Evolutionary conservation across 305 asterid genomes (phyloP).

Genomic region (Petunia hybrid): DNA sequence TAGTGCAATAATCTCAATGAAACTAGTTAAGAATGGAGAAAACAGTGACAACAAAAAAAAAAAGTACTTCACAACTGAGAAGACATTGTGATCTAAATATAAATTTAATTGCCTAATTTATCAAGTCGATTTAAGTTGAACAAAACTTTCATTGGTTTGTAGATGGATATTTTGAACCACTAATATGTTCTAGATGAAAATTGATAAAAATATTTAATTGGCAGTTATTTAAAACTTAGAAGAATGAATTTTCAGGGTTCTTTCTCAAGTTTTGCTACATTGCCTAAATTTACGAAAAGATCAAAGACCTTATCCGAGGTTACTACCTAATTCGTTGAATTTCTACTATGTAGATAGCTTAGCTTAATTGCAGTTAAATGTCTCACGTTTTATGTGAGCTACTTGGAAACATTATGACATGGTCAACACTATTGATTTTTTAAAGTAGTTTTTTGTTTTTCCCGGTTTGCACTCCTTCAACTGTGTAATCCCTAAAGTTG

Average conservation of each 20-base stretch:
- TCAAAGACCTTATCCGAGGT: not conserved
- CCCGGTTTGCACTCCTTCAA: not conserved
- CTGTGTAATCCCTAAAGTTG: not conserved
- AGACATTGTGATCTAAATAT: no score
- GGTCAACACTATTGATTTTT: not conserved
- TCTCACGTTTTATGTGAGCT: not conserved
- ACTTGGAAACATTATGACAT: not conserved
- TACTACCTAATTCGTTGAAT: conserved; percentile 6
- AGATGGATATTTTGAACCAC: no score
- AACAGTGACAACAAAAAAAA: no score
- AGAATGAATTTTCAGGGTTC: not conserved
- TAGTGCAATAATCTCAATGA: no score
- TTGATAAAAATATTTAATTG: not conserved
- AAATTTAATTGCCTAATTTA: no score
- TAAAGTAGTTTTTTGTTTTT: not conserved
- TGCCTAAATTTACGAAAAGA: not conserved
- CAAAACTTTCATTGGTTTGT: no score
- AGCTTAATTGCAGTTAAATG: conserved; percentile 18
- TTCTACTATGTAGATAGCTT: conserved; percentile 9
- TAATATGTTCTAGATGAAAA: not conserved
- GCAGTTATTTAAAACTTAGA: not conserved
- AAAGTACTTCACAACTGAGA: no score
- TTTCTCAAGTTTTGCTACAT: not conserved
- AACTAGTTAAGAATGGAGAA: no score
- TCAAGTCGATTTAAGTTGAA: no score